A percentile compares a stretch with the other conserved stretches of the same genome.
These are phyloP conservation scores for Gossypium gossypioides DNA, from an alignment of 441 rosid species.

Conservation along the genomic window DNA sequence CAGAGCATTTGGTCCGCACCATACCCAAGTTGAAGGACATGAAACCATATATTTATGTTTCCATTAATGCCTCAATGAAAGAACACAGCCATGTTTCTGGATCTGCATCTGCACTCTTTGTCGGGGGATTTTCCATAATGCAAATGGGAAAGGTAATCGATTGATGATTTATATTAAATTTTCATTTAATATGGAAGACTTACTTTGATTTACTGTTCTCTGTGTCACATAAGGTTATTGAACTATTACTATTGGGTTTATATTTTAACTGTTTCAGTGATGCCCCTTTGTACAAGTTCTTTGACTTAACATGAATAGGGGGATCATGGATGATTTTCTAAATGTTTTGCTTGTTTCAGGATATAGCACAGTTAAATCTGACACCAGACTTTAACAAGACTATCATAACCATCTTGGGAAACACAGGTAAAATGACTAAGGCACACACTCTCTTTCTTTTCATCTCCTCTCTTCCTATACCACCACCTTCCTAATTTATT, in stretches of 20 bases:
- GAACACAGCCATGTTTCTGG: slow-evolving; percentile 56
- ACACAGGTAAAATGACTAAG: slow-evolving; percentile 48
- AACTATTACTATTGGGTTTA: background rate
- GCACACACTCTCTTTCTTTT: background rate
- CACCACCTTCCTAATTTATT: background rate
- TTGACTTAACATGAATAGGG: background rate
- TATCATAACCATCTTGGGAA: slow-evolving; percentile 55
- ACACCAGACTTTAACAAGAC: slow-evolving; percentile 54
- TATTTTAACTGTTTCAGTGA: background rate
- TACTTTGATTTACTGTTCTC: background rate
- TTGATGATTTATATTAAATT: background rate
- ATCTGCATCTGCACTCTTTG: slow-evolving; percentile 73
- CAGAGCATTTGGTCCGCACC: slow-evolving; percentile 70
- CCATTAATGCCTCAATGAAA: slow-evolving; percentile 49
- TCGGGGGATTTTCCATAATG: slow-evolving; percentile 78
- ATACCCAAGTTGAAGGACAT: slow-evolving; percentile 42
- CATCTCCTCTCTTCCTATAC: background rate
- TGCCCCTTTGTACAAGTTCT: background rate
- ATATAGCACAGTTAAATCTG: slow-evolving; percentile 52
- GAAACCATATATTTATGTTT: slow-evolving; percentile 51
- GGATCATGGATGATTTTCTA: background rate
- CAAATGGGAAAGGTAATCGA: slow-evolving; percentile 52
- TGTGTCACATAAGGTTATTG: background rate
- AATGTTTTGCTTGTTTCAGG: slow-evolving; percentile 31
- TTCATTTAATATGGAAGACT: background rate